Conservation (phyloP, 768 basidiomycete genomes). For the Boletus huronensis region DNA sequence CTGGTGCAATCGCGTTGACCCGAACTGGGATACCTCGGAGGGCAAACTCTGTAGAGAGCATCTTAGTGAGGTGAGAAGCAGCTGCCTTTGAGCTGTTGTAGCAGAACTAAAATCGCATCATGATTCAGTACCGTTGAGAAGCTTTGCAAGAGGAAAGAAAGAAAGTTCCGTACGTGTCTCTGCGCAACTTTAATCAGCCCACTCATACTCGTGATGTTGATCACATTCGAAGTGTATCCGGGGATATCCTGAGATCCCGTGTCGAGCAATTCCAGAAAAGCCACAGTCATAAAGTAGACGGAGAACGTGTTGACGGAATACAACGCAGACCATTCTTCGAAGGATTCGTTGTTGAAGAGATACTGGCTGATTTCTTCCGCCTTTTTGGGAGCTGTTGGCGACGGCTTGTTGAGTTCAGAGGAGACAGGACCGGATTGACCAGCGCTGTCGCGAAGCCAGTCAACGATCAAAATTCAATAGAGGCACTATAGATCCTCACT, state of each 20-base stretch:
- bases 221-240: conserved; percentile 59
- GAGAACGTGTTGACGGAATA: conserved; percentile 71
- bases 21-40: conserved; percentile 66
- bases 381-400: conserved; percentile 56
- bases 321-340: conserved; percentile 58
- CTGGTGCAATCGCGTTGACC: conserved; percentile 72
- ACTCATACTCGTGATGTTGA: conserved; percentile 78
- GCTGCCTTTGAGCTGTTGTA: conserved; percentile 84
- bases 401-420: conserved; percentile 52
- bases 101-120: conserved; percentile 51
- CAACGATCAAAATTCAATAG: background rate
- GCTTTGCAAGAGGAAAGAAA: background rate
- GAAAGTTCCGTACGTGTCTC: conserved; percentile 58
- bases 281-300: conserved; percentile 73
- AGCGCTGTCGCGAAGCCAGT: conserved; percentile 44
- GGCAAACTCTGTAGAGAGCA: conserved; percentile 74
- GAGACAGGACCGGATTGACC: conserved; percentile 69
- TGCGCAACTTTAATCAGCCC: conserved; percentile 69
- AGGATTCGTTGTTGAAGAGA: conserved; percentile 64
- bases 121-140: background rate
- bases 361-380: conserved; percentile 65
- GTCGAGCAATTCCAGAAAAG: conserved; percentile 71
- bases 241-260: conserved; percentile 61
- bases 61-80: conserved; percentile 68
- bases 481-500: conserved; percentile 41